phyloP scores from a whole-genome alignment of 2,329 filamentous ascomycete species.

The Diaporthe sp. region DNA sequence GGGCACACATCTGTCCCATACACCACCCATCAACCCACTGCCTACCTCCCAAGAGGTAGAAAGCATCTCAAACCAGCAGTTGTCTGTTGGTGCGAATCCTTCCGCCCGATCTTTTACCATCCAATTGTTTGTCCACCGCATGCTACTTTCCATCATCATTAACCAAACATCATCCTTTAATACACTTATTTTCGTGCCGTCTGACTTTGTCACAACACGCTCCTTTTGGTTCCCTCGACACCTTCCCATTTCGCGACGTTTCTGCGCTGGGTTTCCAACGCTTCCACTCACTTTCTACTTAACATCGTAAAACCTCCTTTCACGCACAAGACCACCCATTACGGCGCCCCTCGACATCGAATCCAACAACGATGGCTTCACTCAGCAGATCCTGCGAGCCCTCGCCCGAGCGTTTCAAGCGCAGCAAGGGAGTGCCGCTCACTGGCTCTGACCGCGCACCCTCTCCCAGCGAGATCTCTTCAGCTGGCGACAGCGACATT shows the following conservation, averaged over 20 bases:
- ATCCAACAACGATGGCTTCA: slow-evolving; percentile 26
- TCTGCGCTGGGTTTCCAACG: not conserved
- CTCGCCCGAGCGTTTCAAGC: slow-evolving; percentile 33
- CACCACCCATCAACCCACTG: not conserved
- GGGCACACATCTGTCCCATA: not conserved
- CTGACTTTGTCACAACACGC: not conserved
- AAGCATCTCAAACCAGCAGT: not conserved
- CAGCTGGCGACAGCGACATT: slow-evolving; percentile 24
- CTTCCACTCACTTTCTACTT: not conserved
- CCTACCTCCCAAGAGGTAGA: not conserved
- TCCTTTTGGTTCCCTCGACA: not conserved
- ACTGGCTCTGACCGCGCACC: slow-evolving; percentile 31
- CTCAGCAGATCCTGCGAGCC: slow-evolving; percentile 31
- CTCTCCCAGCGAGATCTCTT: slow-evolving; percentile 32
- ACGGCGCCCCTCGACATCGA: not conserved
- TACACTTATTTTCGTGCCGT: not conserved
- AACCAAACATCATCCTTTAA: slow-evolving; percentile 21
- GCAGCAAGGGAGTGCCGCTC: slow-evolving; percentile 10
- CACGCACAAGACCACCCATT: not conserved
- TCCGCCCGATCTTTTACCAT: not conserved
- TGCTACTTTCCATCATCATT: slow-evolving; percentile 10
- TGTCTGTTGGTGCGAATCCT: not conserved
- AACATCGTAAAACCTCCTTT: not conserved
- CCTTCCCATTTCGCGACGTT: not conserved
- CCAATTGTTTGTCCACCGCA: not conserved